Conservation (phyloP, 306 rosid genomes). For the Quercus parvula region DNA sequence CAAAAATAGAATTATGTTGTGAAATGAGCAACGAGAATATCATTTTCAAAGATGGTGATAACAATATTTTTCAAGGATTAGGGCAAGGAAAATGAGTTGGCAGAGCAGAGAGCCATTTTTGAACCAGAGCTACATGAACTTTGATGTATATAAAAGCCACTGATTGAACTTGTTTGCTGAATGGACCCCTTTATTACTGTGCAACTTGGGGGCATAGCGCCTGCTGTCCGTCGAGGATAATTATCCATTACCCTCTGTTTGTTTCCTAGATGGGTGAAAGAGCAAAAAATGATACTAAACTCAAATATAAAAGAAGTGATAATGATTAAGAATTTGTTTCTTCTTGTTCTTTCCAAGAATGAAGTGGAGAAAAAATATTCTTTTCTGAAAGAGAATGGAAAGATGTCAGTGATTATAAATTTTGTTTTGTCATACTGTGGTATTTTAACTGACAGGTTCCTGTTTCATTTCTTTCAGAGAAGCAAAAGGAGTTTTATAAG, state of each 20-base stretch:
- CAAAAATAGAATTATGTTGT: background rate
- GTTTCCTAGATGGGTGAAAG: too few species aligned
- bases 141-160: background rate
- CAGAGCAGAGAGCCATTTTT: background rate
- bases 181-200: background rate
- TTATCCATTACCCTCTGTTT: background rate
- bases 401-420: background rate
- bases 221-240: background rate
- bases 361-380: background rate
- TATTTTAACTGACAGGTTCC: constrained; percentile 1
- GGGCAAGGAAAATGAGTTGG: background rate
- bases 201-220: background rate
- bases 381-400: background rate
- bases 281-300: background rate
- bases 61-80: background rate
- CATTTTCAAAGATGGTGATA: background rate
- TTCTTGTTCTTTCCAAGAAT: background rate
- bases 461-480: constrained; percentile 46
- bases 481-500: constrained; percentile 66
- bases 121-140: background rate
- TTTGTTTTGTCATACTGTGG: background rate
- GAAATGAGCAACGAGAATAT: background rate
- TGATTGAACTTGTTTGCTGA: background rate
- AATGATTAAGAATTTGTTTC: background rate
- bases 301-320: background rate